A percentile compares a stretch with the other conserved stretches of the same genome.
phyloP scores from a whole-genome alignment of 768 basidiomycete species.

The Tephrocybe sp. region DNA sequence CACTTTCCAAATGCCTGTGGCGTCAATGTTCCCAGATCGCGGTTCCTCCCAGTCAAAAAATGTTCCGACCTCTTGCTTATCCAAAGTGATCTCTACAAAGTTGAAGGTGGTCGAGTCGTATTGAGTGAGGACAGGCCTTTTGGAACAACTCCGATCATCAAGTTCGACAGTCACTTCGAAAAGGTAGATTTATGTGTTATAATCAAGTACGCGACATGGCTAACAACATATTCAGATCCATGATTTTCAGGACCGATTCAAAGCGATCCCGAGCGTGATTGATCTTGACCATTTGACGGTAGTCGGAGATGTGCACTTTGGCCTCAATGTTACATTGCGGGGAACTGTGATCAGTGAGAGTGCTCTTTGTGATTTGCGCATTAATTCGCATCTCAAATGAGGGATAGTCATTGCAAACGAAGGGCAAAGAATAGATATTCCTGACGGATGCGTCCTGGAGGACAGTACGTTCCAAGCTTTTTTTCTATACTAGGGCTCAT shows the following conservation, averaged over 20 bases:
- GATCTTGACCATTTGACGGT: constrained; percentile 85
- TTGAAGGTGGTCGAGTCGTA: constrained; percentile 68
- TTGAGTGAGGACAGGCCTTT: constrained; percentile 68
- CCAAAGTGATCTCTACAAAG: constrained; percentile 75
- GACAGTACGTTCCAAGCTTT: constrained; percentile 36
- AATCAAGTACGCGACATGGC: constrained; percentile 24
- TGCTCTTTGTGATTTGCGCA: neutral
- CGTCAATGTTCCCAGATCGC: constrained; percentile 79
- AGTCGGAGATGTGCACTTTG: constrained; percentile 73
- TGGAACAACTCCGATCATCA: constrained; percentile 71
- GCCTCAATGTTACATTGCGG: constrained; percentile 65
- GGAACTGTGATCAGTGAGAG: constrained; percentile 68
- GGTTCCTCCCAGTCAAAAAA: constrained; percentile 74
- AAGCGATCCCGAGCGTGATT: constrained; percentile 71
- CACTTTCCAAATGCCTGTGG: constrained; percentile 74
- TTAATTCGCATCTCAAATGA: too few species aligned
- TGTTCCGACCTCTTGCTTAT: constrained; percentile 74
- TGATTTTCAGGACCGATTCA: constrained; percentile 79
- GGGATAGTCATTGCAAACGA: constrained; percentile 57
- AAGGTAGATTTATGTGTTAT: constrained; percentile 44
- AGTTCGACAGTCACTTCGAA: constrained; percentile 83
- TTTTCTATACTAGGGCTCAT: neutral
- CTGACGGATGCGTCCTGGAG: constrained; percentile 62
- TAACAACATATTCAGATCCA: constrained; percentile 39
- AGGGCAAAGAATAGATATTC: constrained; percentile 62